Evolutionary conservation across 2,329 filamentous ascomycete genomes (phyloP).

Genomic region (Pseudogymnoascus sp.): DNA sequence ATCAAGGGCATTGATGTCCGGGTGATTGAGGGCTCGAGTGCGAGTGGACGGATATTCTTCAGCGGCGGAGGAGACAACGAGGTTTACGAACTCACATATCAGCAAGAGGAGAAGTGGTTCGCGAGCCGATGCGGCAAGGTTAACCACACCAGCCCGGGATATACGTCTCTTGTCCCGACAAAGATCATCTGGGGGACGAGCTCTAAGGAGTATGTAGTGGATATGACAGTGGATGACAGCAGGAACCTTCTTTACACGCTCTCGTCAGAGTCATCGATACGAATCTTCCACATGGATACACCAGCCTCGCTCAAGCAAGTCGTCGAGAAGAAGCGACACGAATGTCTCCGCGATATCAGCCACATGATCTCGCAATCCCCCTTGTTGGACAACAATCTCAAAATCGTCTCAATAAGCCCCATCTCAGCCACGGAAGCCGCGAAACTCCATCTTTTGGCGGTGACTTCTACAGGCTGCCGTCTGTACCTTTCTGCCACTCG

Average conservation of each 20-base stretch:
- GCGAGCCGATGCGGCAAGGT: constrained; percentile 78
- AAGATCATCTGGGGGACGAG: constrained; percentile 41
- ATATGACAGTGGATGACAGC: constrained; percentile 83
- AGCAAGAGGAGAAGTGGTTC: constrained; percentile 97
- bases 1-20: constrained; percentile 70
- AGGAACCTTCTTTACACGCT: constrained; percentile 85
- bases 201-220: constrained; percentile 57
- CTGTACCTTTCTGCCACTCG: constrained; percentile 88
- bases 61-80: constrained; percentile 74
- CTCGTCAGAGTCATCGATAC: constrained; percentile 79
- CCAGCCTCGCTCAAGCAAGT: constrained; percentile 54
- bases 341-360: constrained; percentile 64
- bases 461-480: constrained; percentile 83
- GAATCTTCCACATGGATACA: constrained; percentile 79
- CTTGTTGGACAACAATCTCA: constrained; percentile 61
- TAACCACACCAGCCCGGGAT: constrained; percentile 73
- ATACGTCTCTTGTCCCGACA: constrained; percentile 57
- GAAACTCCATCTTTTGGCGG: constrained; percentile 80
- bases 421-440: constrained; percentile 73
- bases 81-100: constrained; percentile 89
- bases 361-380: constrained; percentile 72
- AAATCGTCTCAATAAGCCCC: constrained; percentile 76
- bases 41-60: constrained; percentile 88
- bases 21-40: constrained; percentile 67
- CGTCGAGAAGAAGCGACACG: constrained; percentile 54